Evolutionary conservation across 139 green algal species (phyloP).

Genomic region (Micromonas pusilla): DNA sequence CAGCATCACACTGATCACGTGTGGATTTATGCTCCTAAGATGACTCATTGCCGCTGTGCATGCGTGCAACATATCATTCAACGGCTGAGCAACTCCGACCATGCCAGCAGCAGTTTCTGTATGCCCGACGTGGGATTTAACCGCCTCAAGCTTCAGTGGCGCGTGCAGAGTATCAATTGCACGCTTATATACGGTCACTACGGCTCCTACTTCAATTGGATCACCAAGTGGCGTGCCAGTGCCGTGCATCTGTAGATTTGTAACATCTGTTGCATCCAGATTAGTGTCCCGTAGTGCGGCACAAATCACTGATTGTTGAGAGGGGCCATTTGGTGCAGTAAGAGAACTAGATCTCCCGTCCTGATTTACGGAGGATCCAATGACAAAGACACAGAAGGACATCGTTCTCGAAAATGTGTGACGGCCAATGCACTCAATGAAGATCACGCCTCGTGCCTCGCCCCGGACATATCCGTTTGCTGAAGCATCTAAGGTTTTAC

Average conservation of each 20-base stretch:
- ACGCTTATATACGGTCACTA: background rate
- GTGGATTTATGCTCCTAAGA: background rate
- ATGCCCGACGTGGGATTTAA: constrained; percentile 11
- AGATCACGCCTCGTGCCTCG: constrained; percentile 37
- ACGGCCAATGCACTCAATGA: background rate
- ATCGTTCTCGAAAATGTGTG: background rate
- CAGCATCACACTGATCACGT: too few species aligned
- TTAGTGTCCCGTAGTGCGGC: too few species aligned
- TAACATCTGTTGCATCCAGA: too few species aligned
- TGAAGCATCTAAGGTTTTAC: constrained; percentile 71
- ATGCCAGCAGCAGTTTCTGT: constrained; percentile 21
- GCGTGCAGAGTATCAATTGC: background rate
- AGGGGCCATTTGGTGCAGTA: constrained; percentile 77
- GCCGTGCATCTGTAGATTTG: constrained; percentile 25
- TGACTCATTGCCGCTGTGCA: too few species aligned
- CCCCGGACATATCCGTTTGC: constrained; percentile 73
- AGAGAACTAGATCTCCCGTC: constrained; percentile 71
- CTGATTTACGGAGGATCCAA: constrained; percentile 56
- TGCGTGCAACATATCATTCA: too few species aligned
- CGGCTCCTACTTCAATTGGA: constrained; percentile 46
- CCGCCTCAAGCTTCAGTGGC: background rate
- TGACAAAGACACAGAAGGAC: background rate
- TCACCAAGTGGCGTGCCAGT: constrained; percentile 57
- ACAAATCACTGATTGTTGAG: constrained; percentile 74
- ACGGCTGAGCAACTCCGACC: too few species aligned